Evolutionary conservation across 2,329 filamentous ascomycete species (phyloP).

Genomic region (Neodidymelliopsis sp.): DNA sequence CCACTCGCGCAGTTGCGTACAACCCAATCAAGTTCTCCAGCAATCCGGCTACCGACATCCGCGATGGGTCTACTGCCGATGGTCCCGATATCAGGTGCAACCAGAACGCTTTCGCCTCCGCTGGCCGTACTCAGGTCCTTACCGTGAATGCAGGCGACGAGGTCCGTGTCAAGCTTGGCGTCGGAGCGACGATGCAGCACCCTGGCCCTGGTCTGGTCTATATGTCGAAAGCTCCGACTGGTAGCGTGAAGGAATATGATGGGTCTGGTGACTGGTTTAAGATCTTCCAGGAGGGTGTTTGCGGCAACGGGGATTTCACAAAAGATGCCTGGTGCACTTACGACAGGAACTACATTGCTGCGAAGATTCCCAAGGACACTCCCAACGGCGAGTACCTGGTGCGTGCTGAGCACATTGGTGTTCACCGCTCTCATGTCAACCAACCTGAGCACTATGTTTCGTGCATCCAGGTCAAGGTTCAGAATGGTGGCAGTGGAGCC

Average conservation of each 20-base stretch:
- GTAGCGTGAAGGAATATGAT: conserved; percentile 26
- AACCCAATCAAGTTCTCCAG: conserved; percentile 36
- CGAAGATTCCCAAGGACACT: conserved; percentile 48
- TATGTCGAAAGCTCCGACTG: conserved; percentile 38
- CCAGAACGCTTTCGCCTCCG: conserved; percentile 28
- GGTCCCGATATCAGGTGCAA: conserved; percentile 39
- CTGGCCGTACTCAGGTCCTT: conserved; percentile 12
- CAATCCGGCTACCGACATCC: conserved; percentile 24
- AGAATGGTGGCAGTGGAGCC: conserved; percentile 40
- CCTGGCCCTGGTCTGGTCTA: conserved; percentile 36
- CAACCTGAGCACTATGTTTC: conserved; percentile 54
- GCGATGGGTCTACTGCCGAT: conserved; percentile 30
- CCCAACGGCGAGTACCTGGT: conserved; percentile 55
- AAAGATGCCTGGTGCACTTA: conserved; percentile 36
- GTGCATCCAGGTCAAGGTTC: conserved; percentile 54
- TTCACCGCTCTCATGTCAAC: conserved; percentile 34
- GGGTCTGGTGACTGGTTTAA: conserved; percentile 44
- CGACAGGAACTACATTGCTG: conserved; percentile 30
- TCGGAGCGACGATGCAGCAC: conserved; percentile 33
- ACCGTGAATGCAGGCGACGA: conserved; percentile 33
- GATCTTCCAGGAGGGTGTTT: conserved; percentile 35
- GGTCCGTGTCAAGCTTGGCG: conserved; percentile 29
- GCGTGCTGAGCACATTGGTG: conserved; percentile 54
- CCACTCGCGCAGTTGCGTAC: conserved; percentile 28
- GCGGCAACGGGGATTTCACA: conserved; percentile 27